Evolutionary conservation across 257 asterid species (phyloP).

Genomic region (Asclepias syriaca): DNA sequence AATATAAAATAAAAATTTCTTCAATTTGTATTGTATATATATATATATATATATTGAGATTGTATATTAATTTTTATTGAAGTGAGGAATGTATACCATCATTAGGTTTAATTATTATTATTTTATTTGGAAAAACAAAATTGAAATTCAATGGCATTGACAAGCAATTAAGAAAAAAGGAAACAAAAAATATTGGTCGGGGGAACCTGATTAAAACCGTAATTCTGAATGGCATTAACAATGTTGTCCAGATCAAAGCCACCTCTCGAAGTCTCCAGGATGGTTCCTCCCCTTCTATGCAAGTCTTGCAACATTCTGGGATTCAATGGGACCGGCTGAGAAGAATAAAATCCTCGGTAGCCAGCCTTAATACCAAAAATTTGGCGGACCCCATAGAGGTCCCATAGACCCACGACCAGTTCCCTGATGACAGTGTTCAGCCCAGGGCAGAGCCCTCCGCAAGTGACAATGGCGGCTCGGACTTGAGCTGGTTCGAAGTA

Average conservation of each 20-base stretch:
- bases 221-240: conserved; percentile 54
- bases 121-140: no score
- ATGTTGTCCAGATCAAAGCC: conserved; percentile 60
- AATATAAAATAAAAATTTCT: no score
- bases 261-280: conserved; percentile 67
- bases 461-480: conserved; percentile 66
- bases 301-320: conserved; percentile 59
- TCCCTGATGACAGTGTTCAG: conserved; percentile 81
- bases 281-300: conserved; percentile 73
- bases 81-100: no score
- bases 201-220: conserved; percentile 60
- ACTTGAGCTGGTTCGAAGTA: conserved; percentile 42
- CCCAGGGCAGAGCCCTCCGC: conserved; percentile 89
- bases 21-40: no score
- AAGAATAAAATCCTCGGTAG: conserved; percentile 60
- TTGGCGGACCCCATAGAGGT: conserved; percentile 59
- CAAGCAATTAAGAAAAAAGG: no score
- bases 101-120: no score
- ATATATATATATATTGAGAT: no score
- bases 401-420: conserved; percentile 84
- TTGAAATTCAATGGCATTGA: no score
- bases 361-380: conserved; percentile 62
- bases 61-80: no score
- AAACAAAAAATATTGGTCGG: background rate
- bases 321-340: conserved; percentile 36